A percentile compares a stretch with the other conserved stretches of the same genome.
Conservation (phyloP, 768 basidiomycete genomes). For the Mycena epipterygia region DNA sequence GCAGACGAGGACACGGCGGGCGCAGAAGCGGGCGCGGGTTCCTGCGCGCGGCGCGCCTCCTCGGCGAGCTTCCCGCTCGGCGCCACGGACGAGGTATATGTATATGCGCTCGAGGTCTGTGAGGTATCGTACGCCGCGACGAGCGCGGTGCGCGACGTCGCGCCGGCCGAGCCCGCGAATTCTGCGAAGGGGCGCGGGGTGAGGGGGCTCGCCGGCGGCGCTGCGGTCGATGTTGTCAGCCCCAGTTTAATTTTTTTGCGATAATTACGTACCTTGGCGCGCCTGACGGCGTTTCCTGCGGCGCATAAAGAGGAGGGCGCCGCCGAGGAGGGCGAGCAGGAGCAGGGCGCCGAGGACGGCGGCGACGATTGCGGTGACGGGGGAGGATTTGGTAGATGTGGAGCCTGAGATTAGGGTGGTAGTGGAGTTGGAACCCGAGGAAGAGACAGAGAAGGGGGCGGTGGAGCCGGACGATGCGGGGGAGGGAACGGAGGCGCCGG, state of each 20-base stretch:
- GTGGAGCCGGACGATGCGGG: background rate
- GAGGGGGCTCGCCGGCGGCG: background rate
- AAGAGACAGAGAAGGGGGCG: background rate
- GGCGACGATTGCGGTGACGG: background rate
- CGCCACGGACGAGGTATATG: too few species aligned
- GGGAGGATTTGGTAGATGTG: background rate
- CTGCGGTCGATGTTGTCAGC: background rate
- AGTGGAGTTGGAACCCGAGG: background rate
- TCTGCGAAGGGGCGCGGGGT: background rate
- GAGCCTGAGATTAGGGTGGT: too few species aligned
- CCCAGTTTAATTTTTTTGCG: background rate
- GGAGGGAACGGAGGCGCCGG: background rate
- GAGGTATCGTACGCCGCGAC: too few species aligned
- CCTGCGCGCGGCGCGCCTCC: too few species aligned
- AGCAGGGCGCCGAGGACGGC: background rate
- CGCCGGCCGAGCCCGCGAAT: background rate
- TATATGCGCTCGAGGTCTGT: too few species aligned
- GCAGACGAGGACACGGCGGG: too few species aligned
- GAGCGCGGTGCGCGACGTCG: background rate
- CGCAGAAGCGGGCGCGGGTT: too few species aligned
- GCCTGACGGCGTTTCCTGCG: background rate
- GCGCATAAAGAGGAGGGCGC: background rate
- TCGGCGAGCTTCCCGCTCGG: too few species aligned
- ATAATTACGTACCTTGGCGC: background rate
- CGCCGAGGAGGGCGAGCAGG: background rate